Conservation (phyloP, 768 basidiomycete genomes). For the Tricholoma sp. region DNA sequence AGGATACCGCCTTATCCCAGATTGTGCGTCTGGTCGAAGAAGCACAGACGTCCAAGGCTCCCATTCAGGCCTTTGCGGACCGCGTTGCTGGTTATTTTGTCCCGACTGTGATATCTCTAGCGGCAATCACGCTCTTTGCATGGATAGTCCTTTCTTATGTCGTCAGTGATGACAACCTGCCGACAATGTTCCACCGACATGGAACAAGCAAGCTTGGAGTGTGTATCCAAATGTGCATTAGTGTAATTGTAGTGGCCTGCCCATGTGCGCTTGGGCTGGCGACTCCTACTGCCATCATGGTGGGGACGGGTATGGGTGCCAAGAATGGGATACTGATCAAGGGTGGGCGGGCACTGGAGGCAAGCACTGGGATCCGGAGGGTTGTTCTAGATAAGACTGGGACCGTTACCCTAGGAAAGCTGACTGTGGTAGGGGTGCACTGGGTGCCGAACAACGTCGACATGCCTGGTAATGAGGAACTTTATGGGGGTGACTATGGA, state of each 20-base stretch:
- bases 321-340: conserved; percentile 98
- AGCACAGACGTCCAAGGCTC: conserved; percentile 96
- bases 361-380: conserved; percentile 73
- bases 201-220: conserved; percentile 85
- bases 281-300: conserved; percentile 99
- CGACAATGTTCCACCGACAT: conserved; percentile 78
- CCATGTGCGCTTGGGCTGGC: conserved; percentile 95
- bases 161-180: conserved; percentile 54
- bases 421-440: conserved; percentile 67
- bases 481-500: conserved; percentile 38
- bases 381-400: conserved; percentile 97
- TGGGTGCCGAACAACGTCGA: conserved; percentile 53
- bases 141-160: conserved; percentile 78
- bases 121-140: conserved; percentile 69
- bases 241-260: conserved; percentile 96
- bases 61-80: conserved; percentile 97
- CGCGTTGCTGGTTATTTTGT: conserved; percentile 94
- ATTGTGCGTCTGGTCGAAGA: conserved; percentile 97
- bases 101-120: conserved; percentile 81
- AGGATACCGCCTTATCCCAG: conserved; percentile 93
- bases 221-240: conserved; percentile 95
- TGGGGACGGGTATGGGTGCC: conserved; percentile 95
- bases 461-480: conserved; percentile 25
- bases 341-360: conserved; percentile 91
- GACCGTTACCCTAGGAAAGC: conserved; percentile 93